phyloP scores from a whole-genome alignment of 1,139 yeast species.

The Debaryomyces coudertii region DNA sequence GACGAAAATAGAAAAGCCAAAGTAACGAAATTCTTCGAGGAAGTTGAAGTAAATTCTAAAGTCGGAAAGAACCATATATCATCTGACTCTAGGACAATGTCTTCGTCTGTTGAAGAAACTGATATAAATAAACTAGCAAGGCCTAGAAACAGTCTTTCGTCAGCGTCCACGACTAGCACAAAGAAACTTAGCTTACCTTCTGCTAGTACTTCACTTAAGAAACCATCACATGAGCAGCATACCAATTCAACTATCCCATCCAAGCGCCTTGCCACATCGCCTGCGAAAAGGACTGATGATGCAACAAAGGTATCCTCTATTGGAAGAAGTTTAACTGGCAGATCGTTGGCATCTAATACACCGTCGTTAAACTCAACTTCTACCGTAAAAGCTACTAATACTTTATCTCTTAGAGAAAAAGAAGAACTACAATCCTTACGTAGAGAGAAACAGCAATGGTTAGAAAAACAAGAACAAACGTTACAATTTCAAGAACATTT shows the following conservation, averaged over 20 bases:
- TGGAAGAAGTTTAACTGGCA: conserved; percentile 43
- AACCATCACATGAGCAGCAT: conserved; percentile 23
- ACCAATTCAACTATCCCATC: conserved; percentile 48
- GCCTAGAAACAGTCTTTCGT: conserved; percentile 12
- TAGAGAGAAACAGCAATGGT: conserved; percentile 56
- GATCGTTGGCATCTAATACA: conserved; percentile 33
- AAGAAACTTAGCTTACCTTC: conserved; percentile 13
- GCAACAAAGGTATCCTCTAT: conserved; percentile 31
- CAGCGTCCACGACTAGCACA: conserved; percentile 9
- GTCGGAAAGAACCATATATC: conserved; percentile 5
- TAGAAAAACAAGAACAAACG: conserved; percentile 45
- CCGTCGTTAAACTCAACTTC: conserved; percentile 19
- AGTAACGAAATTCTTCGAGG: conserved; percentile 60
- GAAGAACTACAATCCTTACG: conserved; percentile 57
- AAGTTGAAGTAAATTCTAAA: conserved; percentile 56
- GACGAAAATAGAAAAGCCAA: conserved; percentile 76
- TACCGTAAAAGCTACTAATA: conserved; percentile 16
- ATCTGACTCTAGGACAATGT: conserved; percentile 11
- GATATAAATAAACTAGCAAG: conserved; percentile 14
- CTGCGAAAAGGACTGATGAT: conserved; percentile 51
- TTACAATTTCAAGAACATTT: conserved; percentile 43
- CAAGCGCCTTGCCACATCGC: conserved; percentile 69
- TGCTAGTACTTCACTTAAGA: conserved; percentile 10
- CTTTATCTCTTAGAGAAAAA: conserved; percentile 29
- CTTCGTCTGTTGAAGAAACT: conserved; percentile 14